Evolutionary conservation across 768 basidiomycete species (phyloP).

Genomic region (Antrodiella citrinella): DNA sequence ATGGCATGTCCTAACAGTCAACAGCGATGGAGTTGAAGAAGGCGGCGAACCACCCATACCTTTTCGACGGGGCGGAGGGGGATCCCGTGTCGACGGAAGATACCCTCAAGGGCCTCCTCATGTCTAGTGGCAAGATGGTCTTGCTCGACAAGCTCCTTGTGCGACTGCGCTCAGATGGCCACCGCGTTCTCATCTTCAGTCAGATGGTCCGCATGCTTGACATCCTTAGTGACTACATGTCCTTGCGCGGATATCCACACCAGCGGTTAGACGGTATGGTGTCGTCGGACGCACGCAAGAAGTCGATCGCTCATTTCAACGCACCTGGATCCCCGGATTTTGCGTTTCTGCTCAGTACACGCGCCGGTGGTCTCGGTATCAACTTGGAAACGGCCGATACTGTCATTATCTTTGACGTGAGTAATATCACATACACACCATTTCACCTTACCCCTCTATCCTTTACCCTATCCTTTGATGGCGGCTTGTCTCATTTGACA

Average conservation of each 20-base stretch:
- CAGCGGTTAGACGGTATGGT: constrained; percentile 97
- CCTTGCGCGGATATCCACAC: constrained; percentile 79
- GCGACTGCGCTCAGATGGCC: constrained; percentile 83
- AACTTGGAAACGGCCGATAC: constrained; percentile 99
- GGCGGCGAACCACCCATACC: constrained; percentile 94
- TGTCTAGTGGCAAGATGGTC: constrained; percentile 98
- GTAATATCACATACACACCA: constrained; percentile 25
- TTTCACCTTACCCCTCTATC: not conserved
- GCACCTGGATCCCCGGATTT: constrained; percentile 90
- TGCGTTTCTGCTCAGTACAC: constrained; percentile 91
- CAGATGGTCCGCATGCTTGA: constrained; percentile 99
- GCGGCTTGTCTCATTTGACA: not conserved
- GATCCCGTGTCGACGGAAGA: constrained; percentile 61
- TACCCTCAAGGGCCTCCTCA: constrained; percentile 89
- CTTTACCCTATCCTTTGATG: constrained; percentile 1
- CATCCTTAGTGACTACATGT: constrained; percentile 97
- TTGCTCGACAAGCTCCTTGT: constrained; percentile 94
- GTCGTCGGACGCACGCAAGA: constrained; percentile 86
- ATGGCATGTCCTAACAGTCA: not conserved
- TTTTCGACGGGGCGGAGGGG: constrained; percentile 93
- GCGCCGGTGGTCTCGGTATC: constrained; percentile 96
- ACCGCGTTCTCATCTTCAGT: constrained; percentile 97
- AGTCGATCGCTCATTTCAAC: constrained; percentile 96
- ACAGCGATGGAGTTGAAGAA: constrained; percentile 98
- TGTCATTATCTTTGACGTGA: constrained; percentile 96